Evolutionary conservation across 2,329 filamentous ascomycete species (phyloP), one percentile per base, ranked within the genome.

Genomic region (Fusarium compactum): DNA sequence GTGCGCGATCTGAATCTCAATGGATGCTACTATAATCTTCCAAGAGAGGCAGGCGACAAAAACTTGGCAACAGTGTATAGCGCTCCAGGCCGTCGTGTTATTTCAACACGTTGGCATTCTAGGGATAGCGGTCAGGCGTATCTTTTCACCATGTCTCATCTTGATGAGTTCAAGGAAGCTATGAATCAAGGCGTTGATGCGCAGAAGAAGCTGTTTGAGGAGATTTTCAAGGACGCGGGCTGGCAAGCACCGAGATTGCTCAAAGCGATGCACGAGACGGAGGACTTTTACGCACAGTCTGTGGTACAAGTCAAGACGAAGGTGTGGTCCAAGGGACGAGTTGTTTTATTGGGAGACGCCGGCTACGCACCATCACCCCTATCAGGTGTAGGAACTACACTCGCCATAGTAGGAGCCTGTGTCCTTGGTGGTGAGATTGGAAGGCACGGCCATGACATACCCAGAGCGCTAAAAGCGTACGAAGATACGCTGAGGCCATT

Each of bases 291-390:
- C 70, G 78, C 77, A 46, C 76, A 83, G 32, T 70, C 79, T 8
- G 67, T 85, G 6, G 82, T 77, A 0, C 82, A 84, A 50, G 80
- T 89, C 20, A 81, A 80, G 44, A 71, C 80, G 55, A 71, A 77
- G 3, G 72, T 51, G 5, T 81, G 81, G 77, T 77, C 69, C 18
- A 76, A 75, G 7, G 81, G 76, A 5, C 53, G 75, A n/a, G 81
- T 85, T 10, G 80, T 81, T 0, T 73, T 86, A 1, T 54, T 87
- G 0, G 86, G 85, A 7, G 86, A 89, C 62, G 83, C 86, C 18
- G 85, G 77, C 3, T 84, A 83, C 67, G 82, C 80, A 24, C 83
- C 84, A 0, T 83, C 83, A 1, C 81, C 82, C 4, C 65, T 83
- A 9, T 84, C 83, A 0, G 86, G 86, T 1, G 82, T 85, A 78